phyloP scores from a whole-genome alignment of 1,139 yeast species.

The Spencermartinsiella ligniputridi region DNA sequence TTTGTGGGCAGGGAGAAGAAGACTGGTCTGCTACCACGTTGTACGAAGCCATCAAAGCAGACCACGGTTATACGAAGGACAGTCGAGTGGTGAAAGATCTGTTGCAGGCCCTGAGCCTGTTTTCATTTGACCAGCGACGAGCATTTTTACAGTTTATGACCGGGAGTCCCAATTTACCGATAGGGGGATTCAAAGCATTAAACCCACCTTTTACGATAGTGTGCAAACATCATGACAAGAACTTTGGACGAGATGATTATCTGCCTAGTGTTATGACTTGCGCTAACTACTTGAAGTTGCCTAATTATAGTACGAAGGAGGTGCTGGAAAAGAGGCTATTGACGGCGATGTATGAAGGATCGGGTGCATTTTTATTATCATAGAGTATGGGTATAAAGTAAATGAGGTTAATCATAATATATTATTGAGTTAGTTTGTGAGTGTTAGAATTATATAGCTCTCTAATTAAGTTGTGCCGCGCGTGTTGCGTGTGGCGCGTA shows the following conservation, averaged over 20 bases:
- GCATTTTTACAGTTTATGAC: constrained; percentile 82
- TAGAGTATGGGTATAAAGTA: constrained; percentile 7
- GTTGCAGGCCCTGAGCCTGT: constrained; percentile 54
- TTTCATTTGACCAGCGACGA: constrained; percentile 55
- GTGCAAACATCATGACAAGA: constrained; percentile 61
- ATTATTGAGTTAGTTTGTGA: too few relatives aligned
- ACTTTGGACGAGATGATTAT: constrained; percentile 66
- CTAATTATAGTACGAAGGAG: constrained; percentile 64
- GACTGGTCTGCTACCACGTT: constrained; percentile 75
- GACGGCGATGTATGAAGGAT: constrained; percentile 82
- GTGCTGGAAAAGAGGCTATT: constrained; percentile 54
- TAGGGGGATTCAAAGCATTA: constrained; percentile 86
- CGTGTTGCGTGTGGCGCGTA: not conserved
- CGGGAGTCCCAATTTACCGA: constrained; percentile 88
- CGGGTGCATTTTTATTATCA: constrained; percentile 81
- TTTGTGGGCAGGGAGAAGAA: constrained; percentile 74
- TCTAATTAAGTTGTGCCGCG: not conserved
- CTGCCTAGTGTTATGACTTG: constrained; percentile 98
- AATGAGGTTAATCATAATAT: too few relatives aligned
- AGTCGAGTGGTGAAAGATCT: constrained; percentile 60
- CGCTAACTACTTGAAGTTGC: constrained; percentile 88
- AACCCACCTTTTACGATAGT: constrained; percentile 87
- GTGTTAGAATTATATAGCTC: too few relatives aligned
- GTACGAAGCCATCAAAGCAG: constrained; percentile 63
- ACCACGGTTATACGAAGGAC: constrained; percentile 82